Conservation (phyloP, 106 monocot species). For the Acorus gramineus region DNA sequence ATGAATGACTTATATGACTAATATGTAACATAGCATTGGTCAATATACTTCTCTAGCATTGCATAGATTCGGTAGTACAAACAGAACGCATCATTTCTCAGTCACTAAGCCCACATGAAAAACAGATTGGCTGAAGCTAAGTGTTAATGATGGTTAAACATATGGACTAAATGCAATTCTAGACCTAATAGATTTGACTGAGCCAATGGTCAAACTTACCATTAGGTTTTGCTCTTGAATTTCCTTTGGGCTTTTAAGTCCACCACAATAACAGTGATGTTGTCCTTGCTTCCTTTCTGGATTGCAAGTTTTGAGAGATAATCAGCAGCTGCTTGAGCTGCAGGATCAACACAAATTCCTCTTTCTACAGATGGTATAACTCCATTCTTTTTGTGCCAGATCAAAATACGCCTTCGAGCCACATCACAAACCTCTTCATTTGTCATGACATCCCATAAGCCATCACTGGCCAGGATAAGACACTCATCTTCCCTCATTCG, state of each 20-base stretch:
- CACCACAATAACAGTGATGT: slow-evolving; percentile 58
- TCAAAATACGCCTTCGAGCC: slow-evolving; percentile 28
- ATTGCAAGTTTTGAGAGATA: slow-evolving; percentile 48
- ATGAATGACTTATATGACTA: too few species aligned
- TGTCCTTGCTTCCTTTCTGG: slow-evolving; percentile 61
- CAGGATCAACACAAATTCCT: slow-evolving; percentile 30
- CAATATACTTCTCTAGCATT: too few species aligned
- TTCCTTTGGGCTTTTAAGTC: slow-evolving; percentile 56
- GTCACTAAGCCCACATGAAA: slow-evolving; percentile 1
- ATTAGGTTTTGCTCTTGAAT: slow-evolving; percentile 31
- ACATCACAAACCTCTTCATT: slow-evolving; percentile 37
- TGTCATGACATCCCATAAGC: slow-evolving; percentile 19
- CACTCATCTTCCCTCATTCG: slow-evolving; percentile 63
- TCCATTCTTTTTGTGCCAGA: slow-evolving; percentile 52
- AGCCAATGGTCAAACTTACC: background rate
- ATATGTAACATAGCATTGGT: too few species aligned
- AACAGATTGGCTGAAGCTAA: background rate
- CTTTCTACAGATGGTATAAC: slow-evolving; percentile 6
- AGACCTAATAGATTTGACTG: background rate
- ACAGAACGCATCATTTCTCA: slow-evolving; percentile 1
- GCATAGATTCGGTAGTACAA: background rate
- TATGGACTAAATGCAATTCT: background rate
- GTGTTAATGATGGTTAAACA: background rate
- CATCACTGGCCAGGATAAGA: slow-evolving; percentile 64
- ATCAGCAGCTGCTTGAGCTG: slow-evolving; percentile 64